A percentile compares a stretch with the other conserved stretches of the same genome.
phyloP scores from a whole-genome alignment of 208 protist genomes.

The Leishmania martiniquensis region DNA sequence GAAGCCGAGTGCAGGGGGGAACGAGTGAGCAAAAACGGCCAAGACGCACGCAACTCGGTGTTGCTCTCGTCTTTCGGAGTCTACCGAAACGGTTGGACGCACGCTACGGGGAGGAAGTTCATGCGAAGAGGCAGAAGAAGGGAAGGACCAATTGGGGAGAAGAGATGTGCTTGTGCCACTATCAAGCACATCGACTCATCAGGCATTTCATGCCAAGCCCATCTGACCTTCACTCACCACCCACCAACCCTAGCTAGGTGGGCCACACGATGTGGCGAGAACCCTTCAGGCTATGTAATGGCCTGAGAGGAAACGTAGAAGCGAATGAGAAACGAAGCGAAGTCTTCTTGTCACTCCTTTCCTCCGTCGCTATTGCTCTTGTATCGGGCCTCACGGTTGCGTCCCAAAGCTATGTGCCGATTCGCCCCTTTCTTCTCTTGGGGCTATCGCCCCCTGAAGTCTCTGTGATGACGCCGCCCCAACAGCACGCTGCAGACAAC shows the following conservation, averaged over 20 bases:
- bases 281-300: not conserved
- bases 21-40: not conserved
- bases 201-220: not conserved
- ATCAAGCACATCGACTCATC: not conserved
- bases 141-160: conserved; percentile 1
- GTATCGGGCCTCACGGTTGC: not conserved
- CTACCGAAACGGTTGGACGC: not conserved
- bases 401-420: no score
- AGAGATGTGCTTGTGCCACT: not conserved
- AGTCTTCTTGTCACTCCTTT: not conserved
- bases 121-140: not conserved
- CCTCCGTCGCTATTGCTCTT: no score
- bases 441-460: not conserved
- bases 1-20: not conserved
- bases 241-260: not conserved
- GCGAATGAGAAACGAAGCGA: not conserved
- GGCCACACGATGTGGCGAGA: not conserved
- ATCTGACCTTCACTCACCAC: not conserved
- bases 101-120: not conserved
- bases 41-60: not conserved
- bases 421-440: not conserved
- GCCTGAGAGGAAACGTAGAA: not conserved
- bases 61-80: not conserved
- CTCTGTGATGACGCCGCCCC: not conserved
- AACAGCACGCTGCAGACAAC: not conserved